These are phyloP conservation scores for Rhynchospora breviuscula DNA, from an alignment of 176 grass and related monocot species.

Conservation along the genomic window DNA sequence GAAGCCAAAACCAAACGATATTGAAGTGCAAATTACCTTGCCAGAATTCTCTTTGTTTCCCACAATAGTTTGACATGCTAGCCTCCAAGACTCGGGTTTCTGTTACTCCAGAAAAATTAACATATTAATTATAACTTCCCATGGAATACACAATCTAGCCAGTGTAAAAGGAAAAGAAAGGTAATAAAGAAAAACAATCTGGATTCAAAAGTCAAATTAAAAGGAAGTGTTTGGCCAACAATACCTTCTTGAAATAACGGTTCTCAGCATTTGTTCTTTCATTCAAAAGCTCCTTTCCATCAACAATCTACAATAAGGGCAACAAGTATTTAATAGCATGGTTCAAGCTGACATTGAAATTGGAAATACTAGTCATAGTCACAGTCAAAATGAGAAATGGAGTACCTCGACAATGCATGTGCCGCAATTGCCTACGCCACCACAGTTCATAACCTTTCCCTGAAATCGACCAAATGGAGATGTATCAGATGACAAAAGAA, in stretches of 20 bases:
- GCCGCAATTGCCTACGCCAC: conserved; percentile 81
- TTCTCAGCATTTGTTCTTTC: conserved; percentile 65
- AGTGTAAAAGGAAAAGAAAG: background rate
- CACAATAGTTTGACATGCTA: conserved; percentile 93
- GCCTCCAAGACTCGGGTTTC: conserved; percentile 94
- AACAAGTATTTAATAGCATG: background rate
- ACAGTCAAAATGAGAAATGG: background rate
- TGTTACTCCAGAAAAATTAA: conserved; percentile 14
- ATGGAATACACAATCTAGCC: background rate
- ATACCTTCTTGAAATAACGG: conserved; percentile 71
- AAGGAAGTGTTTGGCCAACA: background rate
- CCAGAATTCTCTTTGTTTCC: conserved; percentile 91
- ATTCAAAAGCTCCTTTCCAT: conserved; percentile 68
- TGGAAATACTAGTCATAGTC: background rate
- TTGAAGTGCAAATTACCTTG: conserved; percentile 39
- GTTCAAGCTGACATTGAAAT: background rate
- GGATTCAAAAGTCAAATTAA: background rate
- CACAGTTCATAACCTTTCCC: conserved; percentile 97
- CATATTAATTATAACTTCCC: background rate
- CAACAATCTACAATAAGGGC: conserved; percentile 49
- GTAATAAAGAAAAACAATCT: background rate
- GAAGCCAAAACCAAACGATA: background rate
- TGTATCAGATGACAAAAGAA: background rate
- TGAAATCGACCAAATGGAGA: conserved; percentile 12
- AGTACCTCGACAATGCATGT: conserved; percentile 89